Base-by-base conservation (phyloP, 2,329 filamentous ascomycete species). In the Coniochaeta sp. region DNA sequence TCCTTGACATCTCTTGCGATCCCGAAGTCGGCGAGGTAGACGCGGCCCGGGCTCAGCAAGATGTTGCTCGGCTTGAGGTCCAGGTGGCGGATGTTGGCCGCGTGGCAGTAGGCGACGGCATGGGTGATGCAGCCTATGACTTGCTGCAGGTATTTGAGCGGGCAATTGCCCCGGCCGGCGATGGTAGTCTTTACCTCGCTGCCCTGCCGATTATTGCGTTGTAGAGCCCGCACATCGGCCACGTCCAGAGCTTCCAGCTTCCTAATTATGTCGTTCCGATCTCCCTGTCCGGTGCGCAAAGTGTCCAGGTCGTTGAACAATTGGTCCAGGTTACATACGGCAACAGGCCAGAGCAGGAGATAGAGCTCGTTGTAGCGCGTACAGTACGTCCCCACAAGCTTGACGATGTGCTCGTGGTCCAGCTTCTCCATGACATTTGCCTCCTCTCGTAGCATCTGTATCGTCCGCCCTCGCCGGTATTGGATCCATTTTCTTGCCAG, bases 51-150 rank as follows among this genome's bases (percentile, higher is more conserved):
- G 59, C 73, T 76, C 8, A 80, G 69, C 2, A 81, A 70, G 57
- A 80, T 79, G 58, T 81, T 80, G 38, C 73, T 74, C 1, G 78
- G 79, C 61, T 81, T 80, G 38, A 81, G 73, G 58, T 81, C 77
- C 4, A 78, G 72, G 63, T 81, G 78, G 24, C 78, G 72, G 14
- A 80, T 74, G 19, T 74, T 69, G 55, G 75, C 71, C 17, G 68
- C 64, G 64, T 79, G 77, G 59, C 75, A 77, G 60, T 77, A 73
- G 1, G 74, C 70, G 60, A 79, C 69, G 4, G 75, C 76, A 16
- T 72, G 72, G n/a, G 77, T 73, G 50, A 79, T 70, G 60, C 79
- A 81, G 14, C 78, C 79, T 34, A 78, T 71, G 26, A 76, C 68
- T 55, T 73, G 72, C 60, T 72, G 75, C 1, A 81, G 67, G 61